Base-by-base conservation (phyloP, 441 rosid species). In the Croton laevigatus region DNA sequence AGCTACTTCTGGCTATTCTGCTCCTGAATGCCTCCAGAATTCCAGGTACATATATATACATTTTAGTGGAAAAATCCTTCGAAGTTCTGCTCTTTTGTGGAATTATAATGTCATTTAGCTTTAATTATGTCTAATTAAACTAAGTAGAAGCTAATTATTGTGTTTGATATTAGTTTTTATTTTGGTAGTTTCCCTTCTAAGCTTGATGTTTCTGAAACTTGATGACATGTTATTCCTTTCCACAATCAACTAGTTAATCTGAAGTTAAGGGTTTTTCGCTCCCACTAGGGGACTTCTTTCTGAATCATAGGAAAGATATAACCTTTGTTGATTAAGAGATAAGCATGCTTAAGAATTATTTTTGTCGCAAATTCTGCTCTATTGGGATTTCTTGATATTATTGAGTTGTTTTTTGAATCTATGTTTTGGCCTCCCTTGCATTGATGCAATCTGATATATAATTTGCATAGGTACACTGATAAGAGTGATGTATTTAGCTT, bases 401-500 rank as follows among this genome's bases (percentile, higher is more conserved):
- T 20, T 44, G 52, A 8, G 42, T 20, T 62, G 32, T 44, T 16
- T 44, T 16, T 45, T 14, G 51, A 36, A 45, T 67, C 17, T 44
- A 12, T 62, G 48, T 22, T n/a, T 62, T 34, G 6, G 5, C 45
- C 13, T 38, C 5, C 13, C 2, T 27, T 27, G 32, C 32, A 27
- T 2, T 27, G 32, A 27, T 27, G 32, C 32, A 27, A 27, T 27
- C 32, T 27, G 2, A 27, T 27, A 27, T 27, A 27, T 27, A 27
- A 27, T 71, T 78, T 80, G 37, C 45, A 64, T 76, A 94, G 99
- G 84, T 90, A 89, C 45, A 88, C 91, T 1, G 93, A 90, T 49
- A 94, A 91, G 80, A 88, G 96, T 65, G 99, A 94, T 73, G 79
- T 94, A 66, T 94, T 87, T 85, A 91, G 98, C 90, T 94, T 94